Percentiles rank a stretch among this genome's conserved stretches.
Conservation (phyloP, 495 filamentous ascomycete species). For the Neurospora tetraspora region DNA sequence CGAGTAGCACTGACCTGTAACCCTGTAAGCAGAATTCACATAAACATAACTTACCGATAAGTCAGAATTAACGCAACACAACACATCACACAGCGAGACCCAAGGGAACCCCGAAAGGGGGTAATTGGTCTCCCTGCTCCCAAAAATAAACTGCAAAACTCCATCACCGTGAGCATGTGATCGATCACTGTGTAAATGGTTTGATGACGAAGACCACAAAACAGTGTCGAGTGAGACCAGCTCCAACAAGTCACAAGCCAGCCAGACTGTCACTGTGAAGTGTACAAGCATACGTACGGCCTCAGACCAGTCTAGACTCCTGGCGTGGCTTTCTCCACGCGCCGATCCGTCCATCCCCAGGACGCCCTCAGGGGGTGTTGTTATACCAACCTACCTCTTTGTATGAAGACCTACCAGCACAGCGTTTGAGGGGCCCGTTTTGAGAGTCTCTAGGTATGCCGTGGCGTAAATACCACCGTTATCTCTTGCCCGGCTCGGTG, state of each 20-base stretch:
- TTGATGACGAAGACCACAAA: background rate
- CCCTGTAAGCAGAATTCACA: background rate
- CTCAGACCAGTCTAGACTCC: background rate
- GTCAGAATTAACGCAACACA: background rate
- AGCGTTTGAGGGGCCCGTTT: background rate
- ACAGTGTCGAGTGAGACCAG: background rate
- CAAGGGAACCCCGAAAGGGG: background rate
- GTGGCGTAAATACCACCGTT: background rate
- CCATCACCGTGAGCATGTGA: background rate
- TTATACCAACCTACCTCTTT: background rate
- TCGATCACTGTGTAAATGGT: background rate
- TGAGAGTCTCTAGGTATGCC: background rate
- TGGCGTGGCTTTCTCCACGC: background rate
- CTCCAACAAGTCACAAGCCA: background rate
- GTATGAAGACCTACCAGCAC: background rate
- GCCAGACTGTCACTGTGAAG: background rate
- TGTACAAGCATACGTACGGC: background rate
- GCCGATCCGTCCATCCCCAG: background rate
- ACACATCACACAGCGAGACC: background rate
- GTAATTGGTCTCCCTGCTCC: background rate
- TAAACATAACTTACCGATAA: background rate
- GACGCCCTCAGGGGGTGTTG: background rate
- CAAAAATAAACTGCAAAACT: background rate
- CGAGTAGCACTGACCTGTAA: background rate
- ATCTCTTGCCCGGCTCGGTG: background rate